Evolutionary conservation across 495 filamentous ascomycete species (phyloP).

Genomic region (Ascodesmis nigricans): DNA sequence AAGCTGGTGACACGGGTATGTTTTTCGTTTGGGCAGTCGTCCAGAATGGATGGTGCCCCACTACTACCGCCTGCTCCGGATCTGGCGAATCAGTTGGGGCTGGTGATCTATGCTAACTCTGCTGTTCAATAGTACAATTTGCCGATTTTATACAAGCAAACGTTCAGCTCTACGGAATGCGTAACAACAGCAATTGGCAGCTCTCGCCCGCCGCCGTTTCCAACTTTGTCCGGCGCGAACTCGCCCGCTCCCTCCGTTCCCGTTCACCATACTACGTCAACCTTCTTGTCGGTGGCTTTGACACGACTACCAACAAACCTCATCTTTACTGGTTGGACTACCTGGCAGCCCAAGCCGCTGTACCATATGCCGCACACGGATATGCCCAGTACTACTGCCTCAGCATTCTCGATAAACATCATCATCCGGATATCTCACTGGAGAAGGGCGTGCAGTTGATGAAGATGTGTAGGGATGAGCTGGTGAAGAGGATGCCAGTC

Average conservation of each 20-base stretch:
- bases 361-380: constrained; percentile 92
- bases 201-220: constrained; percentile 72
- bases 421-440: constrained; percentile 74
- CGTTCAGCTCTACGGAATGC: constrained; percentile 93
- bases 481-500: constrained; percentile 76
- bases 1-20: constrained; percentile 87
- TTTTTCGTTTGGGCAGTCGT: constrained; percentile 4
- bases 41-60: constrained; percentile 4
- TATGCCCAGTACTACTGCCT: constrained; percentile 78
- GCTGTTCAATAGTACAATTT: constrained; percentile 57
- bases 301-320: constrained; percentile 67
- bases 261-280: constrained; percentile 81
- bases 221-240: constrained; percentile 76
- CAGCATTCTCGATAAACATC: constrained; percentile 91
- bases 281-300: constrained; percentile 76
- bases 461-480: constrained; percentile 78
- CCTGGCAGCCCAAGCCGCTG: constrained; percentile 60
- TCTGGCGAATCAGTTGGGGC: neutral
- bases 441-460: constrained; percentile 68
- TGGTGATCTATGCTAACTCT: neutral
- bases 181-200: constrained; percentile 55
- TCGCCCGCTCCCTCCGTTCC: constrained; percentile 72
- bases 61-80: neutral
- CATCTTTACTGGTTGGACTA: constrained; percentile 95
- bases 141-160: constrained; percentile 98